A percentile compares a stretch with the other conserved stretches of the same genome.
Evolutionary conservation across 2,329 filamentous ascomycete species (phyloP).

Genomic region (Alternaria sp.): DNA sequence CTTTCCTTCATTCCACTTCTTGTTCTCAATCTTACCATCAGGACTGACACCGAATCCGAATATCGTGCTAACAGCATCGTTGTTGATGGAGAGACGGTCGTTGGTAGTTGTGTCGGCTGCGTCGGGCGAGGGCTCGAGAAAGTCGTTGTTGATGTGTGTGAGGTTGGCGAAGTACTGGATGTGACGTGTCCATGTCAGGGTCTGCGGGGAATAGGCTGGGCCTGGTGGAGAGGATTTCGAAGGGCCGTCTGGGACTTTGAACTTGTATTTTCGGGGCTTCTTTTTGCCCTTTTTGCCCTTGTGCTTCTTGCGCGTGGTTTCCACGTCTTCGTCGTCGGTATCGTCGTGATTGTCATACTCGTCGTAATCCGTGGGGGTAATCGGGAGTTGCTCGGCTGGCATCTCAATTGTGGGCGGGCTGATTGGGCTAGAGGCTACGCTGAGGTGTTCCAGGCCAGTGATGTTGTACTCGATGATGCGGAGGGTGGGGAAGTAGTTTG

Average conservation of each 20-base stretch:
- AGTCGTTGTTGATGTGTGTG: conserved; percentile 83
- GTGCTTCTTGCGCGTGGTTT: conserved; percentile 55
- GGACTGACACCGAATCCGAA: conserved; percentile 38
- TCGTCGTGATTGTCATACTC: neutral
- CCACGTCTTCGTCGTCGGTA: conserved; percentile 46
- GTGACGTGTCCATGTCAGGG: conserved; percentile 78
- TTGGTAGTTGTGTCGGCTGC: too few relatives aligned
- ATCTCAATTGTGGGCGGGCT: neutral
- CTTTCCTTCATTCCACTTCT: conserved; percentile 69
- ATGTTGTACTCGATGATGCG: conserved; percentile 96
- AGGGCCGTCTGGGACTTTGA: conserved; percentile 70
- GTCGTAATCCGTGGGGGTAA: conserved; percentile 10
- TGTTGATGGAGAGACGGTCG: conserved; percentile 9
- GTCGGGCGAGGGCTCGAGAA: conserved; percentile 37
- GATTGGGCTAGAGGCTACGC: conserved; percentile 12
- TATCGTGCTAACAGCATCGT: conserved; percentile 20
- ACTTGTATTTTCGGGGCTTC: conserved; percentile 52
- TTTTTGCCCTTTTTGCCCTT: conserved; percentile 56
- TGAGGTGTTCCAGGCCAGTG: conserved; percentile 68
- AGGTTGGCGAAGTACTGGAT: conserved; percentile 94
- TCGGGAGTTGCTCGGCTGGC: conserved; percentile 9
- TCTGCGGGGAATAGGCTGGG: conserved; percentile 87
- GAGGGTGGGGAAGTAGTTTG: conserved; percentile 88
- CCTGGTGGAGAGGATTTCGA: conserved; percentile 76
- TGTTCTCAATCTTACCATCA: conserved; percentile 29